Evolutionary conservation across 768 basidiomycete species (phyloP).

Genomic region (Lanmaoa pseudosensibilis): DNA sequence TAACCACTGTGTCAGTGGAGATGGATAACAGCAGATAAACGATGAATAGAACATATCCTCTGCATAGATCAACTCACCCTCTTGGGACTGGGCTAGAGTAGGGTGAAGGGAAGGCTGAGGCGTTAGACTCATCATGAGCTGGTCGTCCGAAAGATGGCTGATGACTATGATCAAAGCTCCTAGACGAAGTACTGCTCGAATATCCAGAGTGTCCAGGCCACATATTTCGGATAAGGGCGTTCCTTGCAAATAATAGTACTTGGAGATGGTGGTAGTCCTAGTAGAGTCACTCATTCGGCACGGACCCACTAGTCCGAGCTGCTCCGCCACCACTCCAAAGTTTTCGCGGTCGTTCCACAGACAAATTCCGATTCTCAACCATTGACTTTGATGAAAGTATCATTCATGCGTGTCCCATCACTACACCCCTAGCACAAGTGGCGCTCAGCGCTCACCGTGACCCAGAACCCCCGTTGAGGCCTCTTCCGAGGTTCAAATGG

Average conservation of each 20-base stretch:
- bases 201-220: conserved; percentile 9
- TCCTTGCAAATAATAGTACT: not conserved
- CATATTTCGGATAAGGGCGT: not conserved
- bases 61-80: conserved; percentile 12
- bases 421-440: not conserved
- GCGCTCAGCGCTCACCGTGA: not conserved
- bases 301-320: no score
- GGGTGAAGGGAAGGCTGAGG: not conserved
- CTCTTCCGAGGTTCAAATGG: not conserved
- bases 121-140: not conserved
- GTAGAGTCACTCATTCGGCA: no score
- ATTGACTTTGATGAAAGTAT: not conserved
- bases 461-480: not conserved
- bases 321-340: not conserved
- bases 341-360: not conserved
- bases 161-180: not conserved
- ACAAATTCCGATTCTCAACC: no score
- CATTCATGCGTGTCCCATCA: not conserved
- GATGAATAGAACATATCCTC: not conserved
- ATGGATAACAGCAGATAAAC: conserved; percentile 20
- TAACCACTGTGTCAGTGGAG: conserved; percentile 41
- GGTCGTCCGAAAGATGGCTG: not conserved
- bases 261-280: not conserved
- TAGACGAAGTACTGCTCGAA: not conserved
- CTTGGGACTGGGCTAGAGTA: conserved; percentile 5